Evolutionary conservation across 1,284 basidiomycete genomes (phyloP), one percentile per base, ranked within the genome.

Genomic region (Fomitopsis betulina): DNA sequence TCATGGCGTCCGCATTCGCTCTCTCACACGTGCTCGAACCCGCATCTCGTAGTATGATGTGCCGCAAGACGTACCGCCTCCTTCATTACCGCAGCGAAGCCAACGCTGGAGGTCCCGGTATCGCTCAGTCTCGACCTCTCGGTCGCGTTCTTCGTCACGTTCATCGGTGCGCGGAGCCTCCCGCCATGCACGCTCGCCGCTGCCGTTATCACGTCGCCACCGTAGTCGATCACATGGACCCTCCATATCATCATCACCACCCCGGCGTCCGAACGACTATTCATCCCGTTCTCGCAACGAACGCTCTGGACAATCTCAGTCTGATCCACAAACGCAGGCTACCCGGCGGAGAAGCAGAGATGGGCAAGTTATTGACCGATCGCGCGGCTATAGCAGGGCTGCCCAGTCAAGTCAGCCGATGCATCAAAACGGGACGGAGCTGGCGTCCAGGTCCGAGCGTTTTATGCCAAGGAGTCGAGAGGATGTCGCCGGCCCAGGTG

Each of bases 21-120:
- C 57, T 39, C 55, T 49, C 59, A 53, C 58, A 43, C 32, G 51
- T 33, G 59, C 56, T 35, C 23, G 2, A 2, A 52, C 56, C 39
- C 37, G 13, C 32, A 35, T 45, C 17, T n/a, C 54, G 3, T 64
- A 88, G 86, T 89, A 89, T 65, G 84, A 87, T 63, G 64, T 64
- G 5, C 77, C 81, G 15, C 64, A 72, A 25, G 72, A 76, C 57
- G 56, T 74, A 25, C 63, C 72, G 1, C 68, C 68, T 0, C 75
- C 73, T 57, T 60, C 68, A 51, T 60, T 69, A n/a, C 63, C 61
- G 13, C 68, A 72, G 30, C 70, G 67, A 43, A 65, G 70, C 42
- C 69, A 68, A 30, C 75, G 80, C 58, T 83, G 84, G 80, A 70
- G 65, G 25, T 65, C 67, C 19, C 62, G 57, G 21, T 69, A 67